phyloP scores from a whole-genome alignment of 768 basidiomycete genomes.

The Solioccasus polychromus region DNA sequence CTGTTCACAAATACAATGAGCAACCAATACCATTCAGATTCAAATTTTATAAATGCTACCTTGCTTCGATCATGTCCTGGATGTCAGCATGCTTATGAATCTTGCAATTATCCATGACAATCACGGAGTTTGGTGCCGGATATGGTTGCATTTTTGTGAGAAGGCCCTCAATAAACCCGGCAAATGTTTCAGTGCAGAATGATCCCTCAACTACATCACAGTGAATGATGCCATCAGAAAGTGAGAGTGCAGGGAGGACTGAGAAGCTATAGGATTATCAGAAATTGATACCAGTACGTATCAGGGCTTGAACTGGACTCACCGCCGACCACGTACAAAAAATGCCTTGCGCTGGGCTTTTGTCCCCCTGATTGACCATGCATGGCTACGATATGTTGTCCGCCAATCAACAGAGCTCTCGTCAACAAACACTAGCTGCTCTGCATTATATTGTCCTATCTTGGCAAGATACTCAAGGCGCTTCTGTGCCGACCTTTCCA shows the following conservation, averaged over 20 bases:
- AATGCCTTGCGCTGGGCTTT: neutral
- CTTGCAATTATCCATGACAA: slow-evolving; percentile 39
- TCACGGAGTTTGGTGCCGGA: slow-evolving; percentile 33
- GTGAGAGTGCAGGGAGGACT: too few species aligned
- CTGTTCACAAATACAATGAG: too few species aligned
- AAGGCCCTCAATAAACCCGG: slow-evolving; percentile 31
- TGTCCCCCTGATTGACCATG: neutral
- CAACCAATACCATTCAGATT: too few species aligned
- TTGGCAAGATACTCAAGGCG: neutral
- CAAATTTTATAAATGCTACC: too few species aligned
- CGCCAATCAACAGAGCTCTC: neutral
- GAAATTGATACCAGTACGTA: too few species aligned
- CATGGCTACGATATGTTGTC: neutral
- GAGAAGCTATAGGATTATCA: too few species aligned
- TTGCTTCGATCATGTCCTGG: slow-evolving; percentile 27
- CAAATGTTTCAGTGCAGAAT: slow-evolving; percentile 28
- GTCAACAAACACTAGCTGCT: neutral
- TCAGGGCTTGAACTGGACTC: too few species aligned
- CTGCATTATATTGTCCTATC: neutral
- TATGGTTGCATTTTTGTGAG: slow-evolving; percentile 38
- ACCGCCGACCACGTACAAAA: neutral
- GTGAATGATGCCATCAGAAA: too few species aligned
- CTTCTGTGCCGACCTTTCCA: neutral
- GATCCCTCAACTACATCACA: slow-evolving; percentile 19
- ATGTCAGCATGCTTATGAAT: slow-evolving; percentile 34